Conservation (phyloP, 257 asterid species). For the Solanum medicagineum region DNA sequence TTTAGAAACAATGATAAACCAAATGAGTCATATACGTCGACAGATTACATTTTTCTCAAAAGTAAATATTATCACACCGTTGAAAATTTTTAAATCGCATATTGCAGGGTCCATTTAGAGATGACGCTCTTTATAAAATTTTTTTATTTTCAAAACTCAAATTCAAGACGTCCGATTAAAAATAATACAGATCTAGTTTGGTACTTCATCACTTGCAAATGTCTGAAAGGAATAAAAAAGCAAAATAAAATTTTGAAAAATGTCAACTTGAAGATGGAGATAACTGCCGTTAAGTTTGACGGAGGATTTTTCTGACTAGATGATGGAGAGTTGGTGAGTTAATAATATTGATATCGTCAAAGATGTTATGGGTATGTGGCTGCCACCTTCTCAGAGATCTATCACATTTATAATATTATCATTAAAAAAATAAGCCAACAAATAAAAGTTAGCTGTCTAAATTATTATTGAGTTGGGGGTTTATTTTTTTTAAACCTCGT, state of each 20-base stretch:
- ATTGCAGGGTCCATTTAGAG: accelerated
- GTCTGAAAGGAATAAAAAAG: background rate
- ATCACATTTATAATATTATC: background rate
- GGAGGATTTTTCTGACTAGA: background rate
- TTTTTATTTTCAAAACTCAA: no score
- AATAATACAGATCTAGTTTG: background rate
- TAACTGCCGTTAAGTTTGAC: background rate
- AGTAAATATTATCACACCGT: no score
- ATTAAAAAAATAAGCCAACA: background rate
- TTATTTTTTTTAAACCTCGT: no score
- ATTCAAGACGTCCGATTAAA: no score
- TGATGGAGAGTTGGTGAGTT: background rate
- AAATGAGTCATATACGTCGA: no score
- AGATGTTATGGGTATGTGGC: background rate
- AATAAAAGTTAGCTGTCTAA: background rate
- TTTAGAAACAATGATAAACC: no score
- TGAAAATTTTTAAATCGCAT: accelerated
- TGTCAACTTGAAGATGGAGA: background rate
- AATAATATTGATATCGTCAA: background rate
- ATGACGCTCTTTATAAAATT: no score
- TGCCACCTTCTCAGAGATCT: background rate
- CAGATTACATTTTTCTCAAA: no score
- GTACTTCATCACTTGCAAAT: background rate
- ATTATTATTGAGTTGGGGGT: background rate
- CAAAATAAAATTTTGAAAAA: background rate